Percentiles rank a stretch among this genome's conserved stretches.
phyloP scores from a whole-genome alignment of 148 eudicot genomes.

The Fagopyrum homotropicum region DNA sequence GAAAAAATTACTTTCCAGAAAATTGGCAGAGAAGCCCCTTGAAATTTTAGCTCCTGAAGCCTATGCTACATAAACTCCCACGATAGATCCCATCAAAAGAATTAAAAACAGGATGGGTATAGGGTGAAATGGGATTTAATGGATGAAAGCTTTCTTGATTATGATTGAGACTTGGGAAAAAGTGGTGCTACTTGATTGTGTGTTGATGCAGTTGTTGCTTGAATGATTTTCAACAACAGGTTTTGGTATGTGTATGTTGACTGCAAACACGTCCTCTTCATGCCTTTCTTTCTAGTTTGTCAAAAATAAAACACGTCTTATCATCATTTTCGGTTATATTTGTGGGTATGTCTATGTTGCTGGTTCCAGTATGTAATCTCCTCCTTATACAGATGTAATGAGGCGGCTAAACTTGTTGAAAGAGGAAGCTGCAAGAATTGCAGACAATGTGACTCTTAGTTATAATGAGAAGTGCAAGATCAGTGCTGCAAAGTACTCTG shows the following conservation, averaged over 20 bases:
- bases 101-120: not conserved
- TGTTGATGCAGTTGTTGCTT: not conserved
- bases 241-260: not conserved
- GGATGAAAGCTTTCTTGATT: not conserved
- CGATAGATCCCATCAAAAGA: not conserved
- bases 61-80: not conserved
- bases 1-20: not conserved
- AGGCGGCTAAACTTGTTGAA: slow-evolving; percentile 88
- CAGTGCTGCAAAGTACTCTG: slow-evolving; percentile 90
- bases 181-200: not conserved
- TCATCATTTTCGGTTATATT: not conserved
- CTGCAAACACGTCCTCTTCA: not conserved
- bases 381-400: slow-evolving; percentile 56
- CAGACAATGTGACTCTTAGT: slow-evolving; percentile 73
- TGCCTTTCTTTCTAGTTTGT: not conserved
- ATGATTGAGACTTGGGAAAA: not conserved
- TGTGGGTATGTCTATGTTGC: not conserved
- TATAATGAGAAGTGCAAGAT: slow-evolving; percentile 80
- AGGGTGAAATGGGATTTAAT: slow-evolving; percentile 1
- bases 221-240: not conserved
- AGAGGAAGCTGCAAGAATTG: slow-evolving; percentile 91
- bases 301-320: not conserved
- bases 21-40: not conserved
- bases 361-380: not conserved
- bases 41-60: not conserved